Conservation (phyloP, 176 grass and related monocot genomes). For the Hordeum marinum region DNA sequence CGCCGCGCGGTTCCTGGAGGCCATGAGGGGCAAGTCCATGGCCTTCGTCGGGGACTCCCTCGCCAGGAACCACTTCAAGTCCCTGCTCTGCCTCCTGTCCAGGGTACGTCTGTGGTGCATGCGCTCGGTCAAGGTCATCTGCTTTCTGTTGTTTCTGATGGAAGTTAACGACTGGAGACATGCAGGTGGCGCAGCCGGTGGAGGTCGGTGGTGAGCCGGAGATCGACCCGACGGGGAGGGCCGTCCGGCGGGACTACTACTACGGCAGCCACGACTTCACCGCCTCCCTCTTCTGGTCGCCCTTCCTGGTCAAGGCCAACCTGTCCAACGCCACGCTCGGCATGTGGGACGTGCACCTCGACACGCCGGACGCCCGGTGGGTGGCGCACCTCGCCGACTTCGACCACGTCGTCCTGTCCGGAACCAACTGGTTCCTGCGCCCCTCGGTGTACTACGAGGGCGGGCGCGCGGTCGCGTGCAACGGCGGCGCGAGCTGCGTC, state of each 20-base stretch:
- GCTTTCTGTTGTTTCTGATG: background rate
- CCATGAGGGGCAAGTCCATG: constrained; percentile 50
- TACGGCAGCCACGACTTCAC: constrained; percentile 45
- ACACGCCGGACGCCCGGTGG: constrained; percentile 45
- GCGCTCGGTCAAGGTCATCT: background rate
- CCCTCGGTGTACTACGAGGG: constrained; percentile 39
- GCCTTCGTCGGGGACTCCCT: constrained; percentile 83
- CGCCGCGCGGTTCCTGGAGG: constrained; percentile 38
- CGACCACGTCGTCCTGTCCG: constrained; percentile 47
- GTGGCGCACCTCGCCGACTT: constrained; percentile 32
- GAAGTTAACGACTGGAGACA: background rate
- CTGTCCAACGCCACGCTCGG: constrained; percentile 45
- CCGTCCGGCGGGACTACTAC: constrained; percentile 35
- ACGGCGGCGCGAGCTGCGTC: background rate
- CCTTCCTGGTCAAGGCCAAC: constrained; percentile 52
- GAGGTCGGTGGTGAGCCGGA: constrained; percentile 17
- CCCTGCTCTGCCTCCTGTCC: constrained; percentile 65
- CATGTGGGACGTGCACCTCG: constrained; percentile 54
- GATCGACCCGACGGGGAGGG: constrained; percentile 42
- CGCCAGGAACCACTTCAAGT: constrained; percentile 74
- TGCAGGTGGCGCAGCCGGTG: constrained; percentile 24
- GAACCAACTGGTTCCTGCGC: constrained; percentile 58
- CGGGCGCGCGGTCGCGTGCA: constrained; percentile 28
- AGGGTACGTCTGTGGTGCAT: background rate
- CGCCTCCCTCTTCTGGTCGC: constrained; percentile 58